Evolutionary conservation across 805 yeast genomes (phyloP).

Genomic region (Lachancea waltii): DNA sequence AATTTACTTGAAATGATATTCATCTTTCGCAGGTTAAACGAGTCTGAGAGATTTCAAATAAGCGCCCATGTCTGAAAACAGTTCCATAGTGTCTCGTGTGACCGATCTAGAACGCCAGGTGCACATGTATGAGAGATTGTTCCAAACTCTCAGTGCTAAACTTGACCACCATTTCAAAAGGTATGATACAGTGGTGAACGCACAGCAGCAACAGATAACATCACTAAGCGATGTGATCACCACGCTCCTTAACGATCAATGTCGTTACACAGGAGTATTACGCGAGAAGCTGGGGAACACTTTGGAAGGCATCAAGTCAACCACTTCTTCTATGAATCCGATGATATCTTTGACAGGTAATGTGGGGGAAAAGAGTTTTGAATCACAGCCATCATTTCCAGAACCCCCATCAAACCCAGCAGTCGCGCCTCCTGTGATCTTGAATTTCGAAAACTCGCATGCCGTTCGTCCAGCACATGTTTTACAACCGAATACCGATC

Average conservation of each 20-base stretch:
- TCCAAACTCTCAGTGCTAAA: slow-evolving; percentile 27
- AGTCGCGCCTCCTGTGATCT: no score
- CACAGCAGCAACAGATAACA: slow-evolving; percentile 30
- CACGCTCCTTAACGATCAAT: slow-evolving; percentile 26
- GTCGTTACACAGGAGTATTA: slow-evolving; percentile 23
- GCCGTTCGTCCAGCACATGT: no score
- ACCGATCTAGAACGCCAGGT: slow-evolving; percentile 27
- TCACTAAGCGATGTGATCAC: slow-evolving; percentile 24
- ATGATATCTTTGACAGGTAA: background rate
- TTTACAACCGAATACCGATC: no score
- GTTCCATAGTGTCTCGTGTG: slow-evolving; percentile 18
- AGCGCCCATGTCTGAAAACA: slow-evolving; percentile 5
- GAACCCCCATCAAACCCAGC: no score
- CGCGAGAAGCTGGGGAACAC: slow-evolving; percentile 23
- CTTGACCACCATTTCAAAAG: slow-evolving; percentile 30
- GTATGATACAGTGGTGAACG: slow-evolving; percentile 25
- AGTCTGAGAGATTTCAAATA: background rate
- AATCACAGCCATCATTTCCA: no score
- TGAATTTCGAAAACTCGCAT: no score
- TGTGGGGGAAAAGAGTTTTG: background rate
- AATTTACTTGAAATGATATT: no score
- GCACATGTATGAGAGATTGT: slow-evolving; percentile 26
- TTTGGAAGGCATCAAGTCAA: slow-evolving; percentile 22
- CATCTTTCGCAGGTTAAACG: no score
- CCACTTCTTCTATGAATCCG: slow-evolving; percentile 8